phyloP scores from a whole-genome alignment of 768 basidiomycete species.

The Lentinula raphanica region DNA sequence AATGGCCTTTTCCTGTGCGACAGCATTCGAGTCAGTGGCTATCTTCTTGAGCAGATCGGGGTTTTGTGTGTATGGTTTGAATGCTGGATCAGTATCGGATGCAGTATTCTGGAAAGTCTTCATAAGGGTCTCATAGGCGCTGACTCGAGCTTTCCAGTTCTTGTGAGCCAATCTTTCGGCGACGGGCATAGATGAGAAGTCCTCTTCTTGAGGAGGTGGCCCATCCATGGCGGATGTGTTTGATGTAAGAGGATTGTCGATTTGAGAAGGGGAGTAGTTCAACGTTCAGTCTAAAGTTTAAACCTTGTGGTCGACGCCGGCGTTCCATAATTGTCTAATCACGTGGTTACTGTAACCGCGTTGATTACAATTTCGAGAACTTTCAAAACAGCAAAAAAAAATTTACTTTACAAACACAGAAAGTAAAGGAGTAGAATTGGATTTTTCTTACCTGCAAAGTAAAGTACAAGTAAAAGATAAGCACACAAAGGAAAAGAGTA shows the following conservation, averaged over 20 bases:
- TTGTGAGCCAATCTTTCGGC: conserved; percentile 84
- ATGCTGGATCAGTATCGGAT: conserved; percentile 91
- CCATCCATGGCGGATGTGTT: conserved; percentile 69
- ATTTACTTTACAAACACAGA: too few relatives aligned
- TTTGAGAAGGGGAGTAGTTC: not conserved
- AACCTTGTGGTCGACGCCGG: not conserved
- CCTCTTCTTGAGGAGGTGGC: conserved; percentile 87
- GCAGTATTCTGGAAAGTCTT: conserved; percentile 84
- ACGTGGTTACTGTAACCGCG: too few relatives aligned
- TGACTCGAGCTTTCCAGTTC: conserved; percentile 98
- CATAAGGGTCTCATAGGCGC: conserved; percentile 84
- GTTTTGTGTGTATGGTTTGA: conserved; percentile 81
- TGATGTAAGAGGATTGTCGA: not conserved
- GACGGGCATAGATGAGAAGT: conserved; percentile 77
- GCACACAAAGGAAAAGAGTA: too few relatives aligned
- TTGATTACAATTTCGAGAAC: too few relatives aligned
- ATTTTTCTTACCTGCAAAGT: too few relatives aligned
- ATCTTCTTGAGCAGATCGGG: conserved; percentile 80
- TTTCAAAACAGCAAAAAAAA: too few relatives aligned
- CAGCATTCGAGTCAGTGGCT: conserved; percentile 87
- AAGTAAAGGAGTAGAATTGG: too few relatives aligned
- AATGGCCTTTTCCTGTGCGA: conserved; percentile 96
- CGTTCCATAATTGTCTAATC: not conserved
- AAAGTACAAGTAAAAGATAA: too few relatives aligned
- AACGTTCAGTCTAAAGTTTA: too few relatives aligned